These are phyloP conservation scores for Pestalotiopsis sp. DNA, from an alignment of 2,329 filamentous ascomycete genomes.

Conservation along the genomic window DNA sequence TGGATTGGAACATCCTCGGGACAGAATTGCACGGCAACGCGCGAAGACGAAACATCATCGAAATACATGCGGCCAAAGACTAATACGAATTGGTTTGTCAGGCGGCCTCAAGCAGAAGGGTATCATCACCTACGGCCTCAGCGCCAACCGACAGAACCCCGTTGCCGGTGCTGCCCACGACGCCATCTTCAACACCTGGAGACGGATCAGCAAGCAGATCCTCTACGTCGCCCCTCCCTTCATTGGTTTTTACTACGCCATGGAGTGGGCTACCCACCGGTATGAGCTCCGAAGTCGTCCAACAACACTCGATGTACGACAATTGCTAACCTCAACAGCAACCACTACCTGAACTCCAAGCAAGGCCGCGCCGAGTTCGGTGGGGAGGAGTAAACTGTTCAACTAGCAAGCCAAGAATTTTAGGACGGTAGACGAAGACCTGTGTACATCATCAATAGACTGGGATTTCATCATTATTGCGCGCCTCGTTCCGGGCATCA, in stretches of 20 bases:
- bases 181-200: constrained; percentile 92
- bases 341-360: constrained; percentile 18
- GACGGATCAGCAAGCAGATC: constrained; percentile 80
- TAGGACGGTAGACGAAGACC: constrained; percentile 13
- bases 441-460: constrained; percentile 18
- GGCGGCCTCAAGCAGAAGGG: constrained; percentile 63
- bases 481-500: neutral
- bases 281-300: constrained; percentile 63
- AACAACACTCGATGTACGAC: neutral
- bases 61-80: neutral
- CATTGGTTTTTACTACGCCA: constrained; percentile 72
- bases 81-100: constrained; percentile 24
- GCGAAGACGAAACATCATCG: neutral
- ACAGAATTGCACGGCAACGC: neutral
- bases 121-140: constrained; percentile 70
- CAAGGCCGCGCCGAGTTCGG: constrained; percentile 14
- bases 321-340: neutral
- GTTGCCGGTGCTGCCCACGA: constrained; percentile 74
- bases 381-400: constrained; percentile 11
- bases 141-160: constrained; percentile 84
- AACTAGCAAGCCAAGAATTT: neutral
- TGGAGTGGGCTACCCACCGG: constrained; percentile 91
- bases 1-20: neutral
- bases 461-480: constrained; percentile 4
- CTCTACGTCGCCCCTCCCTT: constrained; percentile 84